A percentile compares a stretch with the other conserved stretches of the same genome.
These are phyloP conservation scores for Crithidia thermophila DNA, from an alignment of 208 protist genomes.

Conservation along the genomic window DNA sequence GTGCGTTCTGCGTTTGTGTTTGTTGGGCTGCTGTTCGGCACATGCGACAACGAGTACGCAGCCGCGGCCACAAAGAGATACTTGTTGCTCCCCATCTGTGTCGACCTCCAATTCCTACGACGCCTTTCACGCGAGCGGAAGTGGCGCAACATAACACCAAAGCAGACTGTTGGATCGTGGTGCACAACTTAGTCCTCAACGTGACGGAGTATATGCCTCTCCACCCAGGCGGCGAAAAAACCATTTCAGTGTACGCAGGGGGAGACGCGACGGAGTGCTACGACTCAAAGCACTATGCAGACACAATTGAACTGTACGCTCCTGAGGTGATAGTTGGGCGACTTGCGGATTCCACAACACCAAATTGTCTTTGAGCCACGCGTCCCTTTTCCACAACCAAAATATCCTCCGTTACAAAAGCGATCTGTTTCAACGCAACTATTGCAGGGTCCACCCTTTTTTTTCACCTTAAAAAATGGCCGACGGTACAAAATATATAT, in stretches of 20 bases:
- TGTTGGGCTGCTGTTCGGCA: neutral
- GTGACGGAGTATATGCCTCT: constrained; percentile 12
- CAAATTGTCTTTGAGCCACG: too few relatives aligned
- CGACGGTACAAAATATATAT: too few relatives aligned
- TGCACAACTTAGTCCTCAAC: constrained; percentile 4
- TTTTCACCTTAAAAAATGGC: too few relatives aligned
- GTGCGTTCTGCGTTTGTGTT: neutral
- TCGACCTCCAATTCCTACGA: constrained; percentile 6
- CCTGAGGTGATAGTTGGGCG: constrained; percentile 11
- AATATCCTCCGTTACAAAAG: too few relatives aligned
- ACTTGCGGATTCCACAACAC: constrained; percentile 4
- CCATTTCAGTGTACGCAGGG: constrained; percentile 3
- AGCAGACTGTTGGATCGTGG: constrained; percentile 2
- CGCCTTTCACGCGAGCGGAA: neutral
- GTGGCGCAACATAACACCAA: constrained; percentile 5
- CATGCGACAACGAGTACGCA: too few relatives aligned
- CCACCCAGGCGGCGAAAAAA: constrained; percentile 2
- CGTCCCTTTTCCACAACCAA: too few relatives aligned
- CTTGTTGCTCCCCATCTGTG: neutral
- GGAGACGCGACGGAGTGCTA: constrained; percentile 5
- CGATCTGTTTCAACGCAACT: too few relatives aligned
- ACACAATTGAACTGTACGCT: constrained; percentile 6
- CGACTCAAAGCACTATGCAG: constrained; percentile 10
- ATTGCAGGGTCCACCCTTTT: too few relatives aligned
- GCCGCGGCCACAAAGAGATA: neutral